phyloP scores from a whole-genome alignment of 2,329 filamentous ascomycete genomes.

The Colletotrichum agaves region DNA sequence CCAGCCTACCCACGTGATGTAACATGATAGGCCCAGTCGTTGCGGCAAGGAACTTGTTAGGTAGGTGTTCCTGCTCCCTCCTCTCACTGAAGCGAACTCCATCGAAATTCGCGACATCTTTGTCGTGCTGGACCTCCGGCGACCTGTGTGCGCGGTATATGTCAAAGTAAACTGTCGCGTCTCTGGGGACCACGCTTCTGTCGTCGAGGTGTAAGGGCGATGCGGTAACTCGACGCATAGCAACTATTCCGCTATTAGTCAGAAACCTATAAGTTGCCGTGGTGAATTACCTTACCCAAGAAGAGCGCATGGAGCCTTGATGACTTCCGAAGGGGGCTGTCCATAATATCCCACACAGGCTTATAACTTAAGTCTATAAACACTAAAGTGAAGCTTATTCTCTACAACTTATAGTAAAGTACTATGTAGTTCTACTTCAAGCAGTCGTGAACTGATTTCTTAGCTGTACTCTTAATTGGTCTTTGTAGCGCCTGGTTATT shows the following conservation, averaged over 20 bases:
- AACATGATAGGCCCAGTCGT: slow-evolving; percentile 45
- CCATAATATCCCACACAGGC: slow-evolving; percentile 22
- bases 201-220: slow-evolving; percentile 4
- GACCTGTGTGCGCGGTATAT: slow-evolving; percentile 20
- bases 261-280: background rate
- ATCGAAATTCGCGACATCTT: background rate
- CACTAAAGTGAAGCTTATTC: slow-evolving; percentile 56
- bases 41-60: slow-evolving; percentile 20
- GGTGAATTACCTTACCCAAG: slow-evolving; percentile 1
- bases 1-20: too few relatives aligned
- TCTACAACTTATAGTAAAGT: background rate
- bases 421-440: background rate
- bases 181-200: slow-evolving; percentile 1
- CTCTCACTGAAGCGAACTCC: slow-evolving; percentile 14
- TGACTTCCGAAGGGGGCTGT: slow-evolving; percentile 13
- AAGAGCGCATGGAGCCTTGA: slow-evolving; percentile 5
- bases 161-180: slow-evolving; percentile 21
- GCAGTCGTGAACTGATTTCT: rapidly evolving
- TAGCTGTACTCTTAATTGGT: background rate
- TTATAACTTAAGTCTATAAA: slow-evolving; percentile 51
- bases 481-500: background rate
- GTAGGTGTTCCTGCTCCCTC: background rate
- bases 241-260: background rate
- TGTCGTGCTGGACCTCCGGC: background rate
- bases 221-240: slow-evolving; percentile 18